Base-by-base conservation (phyloP, 768 basidiomycete species). In the Lanmaoa rubissima region DNA sequence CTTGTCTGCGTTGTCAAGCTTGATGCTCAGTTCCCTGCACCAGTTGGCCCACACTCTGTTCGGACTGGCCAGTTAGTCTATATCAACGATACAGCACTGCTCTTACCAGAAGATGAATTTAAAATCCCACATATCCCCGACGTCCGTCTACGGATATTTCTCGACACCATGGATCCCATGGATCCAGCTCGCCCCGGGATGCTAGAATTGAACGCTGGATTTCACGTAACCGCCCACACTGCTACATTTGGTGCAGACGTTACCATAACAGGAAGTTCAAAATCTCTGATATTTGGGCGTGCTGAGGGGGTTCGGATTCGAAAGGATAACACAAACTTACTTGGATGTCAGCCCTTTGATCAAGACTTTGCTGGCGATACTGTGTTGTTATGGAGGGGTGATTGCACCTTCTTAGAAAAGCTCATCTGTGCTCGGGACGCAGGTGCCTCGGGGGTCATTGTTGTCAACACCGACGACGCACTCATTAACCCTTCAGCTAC, bases 321-420 rank as follows among this genome's bases (percentile, higher is more conserved):
- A 32, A 79, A 76, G 26, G 86, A 85, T 40, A 55, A 59, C 4
- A 65, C 65, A 39, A 92, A 93, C 64, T 53, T 59, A 0, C 72
- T 77, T 14, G 92, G 91, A 7, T 93, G 91, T 65, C 47, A 57
- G 6, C 77, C 82, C 6, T 91, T 85, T 70, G 64, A 70, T 1
- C 66, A 78, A 39, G 50, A 69, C 5, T 81, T 85, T 60, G 70
- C 74, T 12, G 77, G 80, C 47, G 81, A 78, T 42, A 77, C 83
- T 5, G 68, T 94, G 24, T 67, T 97, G 16, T 76, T 89, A 16
- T 77, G 77, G 43, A 82, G 96, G 31, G 96, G 96, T 6, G 82
- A 78, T 5, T 98, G 96, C 71, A 88, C 93, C 10, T 98, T 98
- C 73, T 72, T 92, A 14, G 82, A 91, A 61, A 99, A 99, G 74